Evolutionary conservation across 129 eudicot species (phyloP).

Genomic region (Lonicera japonica): DNA sequence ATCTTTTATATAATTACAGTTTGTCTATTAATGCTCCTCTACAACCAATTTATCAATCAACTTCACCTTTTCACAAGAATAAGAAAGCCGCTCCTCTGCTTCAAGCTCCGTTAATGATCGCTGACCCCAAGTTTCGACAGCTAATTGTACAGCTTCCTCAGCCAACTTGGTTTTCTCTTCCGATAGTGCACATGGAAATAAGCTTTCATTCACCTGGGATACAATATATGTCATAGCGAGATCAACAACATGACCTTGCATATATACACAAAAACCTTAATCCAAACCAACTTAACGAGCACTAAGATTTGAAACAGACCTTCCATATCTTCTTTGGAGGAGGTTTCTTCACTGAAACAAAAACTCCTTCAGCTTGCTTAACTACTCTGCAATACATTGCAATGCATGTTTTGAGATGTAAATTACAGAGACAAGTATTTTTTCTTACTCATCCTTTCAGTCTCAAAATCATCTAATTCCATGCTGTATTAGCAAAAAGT

Average conservation of each 20-base stretch:
- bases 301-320: constrained; percentile 35
- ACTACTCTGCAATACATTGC: constrained; percentile 63
- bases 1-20: too few species aligned
- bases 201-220: constrained; percentile 80
- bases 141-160: constrained; percentile 83
- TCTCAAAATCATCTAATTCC: not conserved
- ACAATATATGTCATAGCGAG: constrained; percentile 12
- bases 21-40: not conserved
- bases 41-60: constrained; percentile 1
- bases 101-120: constrained; percentile 91
- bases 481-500: not conserved
- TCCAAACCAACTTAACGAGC: constrained; percentile 5
- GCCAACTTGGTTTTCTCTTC: constrained; percentile 48
- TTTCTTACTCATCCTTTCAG: not conserved
- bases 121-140: constrained; percentile 87
- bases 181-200: constrained; percentile 84
- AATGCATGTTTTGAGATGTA: not conserved
- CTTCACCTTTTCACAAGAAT: constrained; percentile 96
- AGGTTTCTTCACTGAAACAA: constrained; percentile 80
- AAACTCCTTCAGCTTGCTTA: constrained; percentile 80
- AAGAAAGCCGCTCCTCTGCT: constrained; percentile 93
- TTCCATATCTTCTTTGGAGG: constrained; percentile 88
- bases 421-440: not conserved
- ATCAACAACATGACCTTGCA: not conserved
- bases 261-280: constrained; percentile 10